Evolutionary conservation across 2,329 filamentous ascomycete genomes (phyloP), one percentile per base, ranked within the genome.

Genomic region (Metarhizium brunneum): DNA sequence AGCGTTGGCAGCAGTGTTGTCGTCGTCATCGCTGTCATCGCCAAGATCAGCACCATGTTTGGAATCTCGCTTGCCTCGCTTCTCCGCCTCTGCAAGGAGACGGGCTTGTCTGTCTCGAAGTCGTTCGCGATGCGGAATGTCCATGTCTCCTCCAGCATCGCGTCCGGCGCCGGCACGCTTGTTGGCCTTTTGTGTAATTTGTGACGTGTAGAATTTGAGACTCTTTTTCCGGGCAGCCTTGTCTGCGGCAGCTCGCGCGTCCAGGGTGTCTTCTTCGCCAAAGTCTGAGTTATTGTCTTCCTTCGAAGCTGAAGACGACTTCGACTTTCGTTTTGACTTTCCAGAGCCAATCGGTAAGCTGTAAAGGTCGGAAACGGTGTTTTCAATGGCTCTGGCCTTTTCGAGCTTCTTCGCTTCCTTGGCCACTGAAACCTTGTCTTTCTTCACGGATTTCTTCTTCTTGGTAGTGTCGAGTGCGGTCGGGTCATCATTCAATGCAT

Each of bases 131-230:
- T 96, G 86, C 2, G 94, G 94, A 53, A 95, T 81, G 70, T 95
- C 90, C 62, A 82, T 79, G 67, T 95, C 90, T 62, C 90, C 90
- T 61, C 89, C 89, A 1, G 85, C 83, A 56, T 88, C 85, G 58
- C 85, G 82, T 47, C 87, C 86, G 43, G 86, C 87, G 36, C 79
- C 83, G 6, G 85, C 83, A 55, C 89, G 89, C 69, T 90, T 92
- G 74, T 90, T 95, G 56, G 90, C 85, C 73, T 96, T 97, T 69
- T 97, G 92, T 32, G 89, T 87, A 61, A 99, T 94, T 69, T 99
- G 94, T 3, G 92, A 96, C 2, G 95, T 97, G 80, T 99, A 99
- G 78, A 99, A 99, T 59, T 91, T 88, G 56, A 99, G 81, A 60
- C 84, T 90, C 78, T 95, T 96, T 79, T 94, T 96, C 71, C 88